These are phyloP conservation scores for Onygenales sp. DNA, from an alignment of 2,329 filamentous ascomycete species.

Conservation along the genomic window DNA sequence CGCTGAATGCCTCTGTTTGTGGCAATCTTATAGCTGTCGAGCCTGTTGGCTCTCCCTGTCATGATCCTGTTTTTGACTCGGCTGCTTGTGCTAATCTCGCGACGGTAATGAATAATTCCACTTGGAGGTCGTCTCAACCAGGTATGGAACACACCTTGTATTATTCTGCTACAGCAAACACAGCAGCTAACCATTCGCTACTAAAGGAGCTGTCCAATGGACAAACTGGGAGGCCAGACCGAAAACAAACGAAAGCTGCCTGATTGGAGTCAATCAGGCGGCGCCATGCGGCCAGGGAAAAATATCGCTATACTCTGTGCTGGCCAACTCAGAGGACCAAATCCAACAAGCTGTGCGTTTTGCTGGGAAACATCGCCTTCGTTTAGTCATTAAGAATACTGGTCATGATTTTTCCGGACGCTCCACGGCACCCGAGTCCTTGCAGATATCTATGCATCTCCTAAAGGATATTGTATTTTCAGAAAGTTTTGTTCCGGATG, in stretches of 20 bases:
- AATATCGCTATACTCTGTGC: constrained; percentile 23
- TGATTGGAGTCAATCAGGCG: not conserved
- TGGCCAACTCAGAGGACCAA: constrained; percentile 19
- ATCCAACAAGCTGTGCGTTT: constrained; percentile 18
- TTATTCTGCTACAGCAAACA: not conserved
- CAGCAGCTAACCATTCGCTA: not conserved
- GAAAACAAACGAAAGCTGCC: constrained; percentile 25
- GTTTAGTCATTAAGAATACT: constrained; percentile 44
- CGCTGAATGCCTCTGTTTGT: constrained; percentile 43
- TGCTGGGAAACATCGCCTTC: constrained; percentile 20
- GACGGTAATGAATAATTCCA: constrained; percentile 16
- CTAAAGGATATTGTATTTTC: constrained; percentile 27
- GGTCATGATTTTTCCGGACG: constrained; percentile 47
- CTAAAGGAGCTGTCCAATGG: constrained; percentile 23
- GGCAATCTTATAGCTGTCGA: constrained; percentile 44
- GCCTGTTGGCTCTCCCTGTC: constrained; percentile 46
- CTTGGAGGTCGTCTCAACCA: constrained; percentile 27
- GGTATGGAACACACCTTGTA: constrained; percentile 4
- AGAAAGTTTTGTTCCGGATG: constrained; percentile 30
- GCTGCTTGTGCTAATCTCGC: constrained; percentile 28
- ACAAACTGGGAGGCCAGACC: constrained; percentile 33
- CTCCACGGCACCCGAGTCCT: constrained; percentile 48
- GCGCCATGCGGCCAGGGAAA: not conserved
- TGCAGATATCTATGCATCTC: constrained; percentile 24
- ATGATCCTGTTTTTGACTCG: constrained; percentile 39